phyloP scores from a whole-genome alignment of 345 rosid genomes.

The Pugionium dolabratum region DNA sequence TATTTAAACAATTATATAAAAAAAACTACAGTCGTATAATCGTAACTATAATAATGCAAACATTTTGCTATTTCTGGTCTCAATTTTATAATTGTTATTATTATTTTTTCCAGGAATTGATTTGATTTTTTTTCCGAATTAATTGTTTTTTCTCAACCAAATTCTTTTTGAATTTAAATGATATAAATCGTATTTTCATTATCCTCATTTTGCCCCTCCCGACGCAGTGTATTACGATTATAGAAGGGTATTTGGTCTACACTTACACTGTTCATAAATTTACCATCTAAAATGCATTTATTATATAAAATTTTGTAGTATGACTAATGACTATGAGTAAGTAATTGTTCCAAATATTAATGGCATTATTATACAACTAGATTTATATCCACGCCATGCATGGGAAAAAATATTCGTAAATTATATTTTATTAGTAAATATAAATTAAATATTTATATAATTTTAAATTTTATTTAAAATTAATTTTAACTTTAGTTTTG shows the following conservation, averaged over 20 bases:
- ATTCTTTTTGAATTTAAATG: background rate
- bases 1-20: too few relatives aligned
- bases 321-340: background rate
- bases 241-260: too few relatives aligned
- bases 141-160: background rate
- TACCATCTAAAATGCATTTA: slow-evolving; percentile 3
- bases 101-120: too few relatives aligned
- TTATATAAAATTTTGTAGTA: too few relatives aligned
- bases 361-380: background rate
- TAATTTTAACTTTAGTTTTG: too few relatives aligned
- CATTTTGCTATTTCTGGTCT: too few relatives aligned
- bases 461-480: too few relatives aligned
- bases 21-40: background rate
- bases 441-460: too few relatives aligned
- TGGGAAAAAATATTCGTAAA: too few relatives aligned
- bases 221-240: slow-evolving; percentile 23
- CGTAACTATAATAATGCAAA: too few relatives aligned
- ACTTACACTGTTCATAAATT: background rate
- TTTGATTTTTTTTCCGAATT: background rate
- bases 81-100: too few relatives aligned
- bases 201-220: slow-evolving; percentile 26
- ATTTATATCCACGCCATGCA: too few relatives aligned
- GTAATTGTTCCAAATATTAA: background rate
- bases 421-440: background rate
- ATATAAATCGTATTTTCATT: background rate